Base-by-base conservation (phyloP, 2,329 filamentous ascomycete genomes). In the Lecanicillium sp. region DNA sequence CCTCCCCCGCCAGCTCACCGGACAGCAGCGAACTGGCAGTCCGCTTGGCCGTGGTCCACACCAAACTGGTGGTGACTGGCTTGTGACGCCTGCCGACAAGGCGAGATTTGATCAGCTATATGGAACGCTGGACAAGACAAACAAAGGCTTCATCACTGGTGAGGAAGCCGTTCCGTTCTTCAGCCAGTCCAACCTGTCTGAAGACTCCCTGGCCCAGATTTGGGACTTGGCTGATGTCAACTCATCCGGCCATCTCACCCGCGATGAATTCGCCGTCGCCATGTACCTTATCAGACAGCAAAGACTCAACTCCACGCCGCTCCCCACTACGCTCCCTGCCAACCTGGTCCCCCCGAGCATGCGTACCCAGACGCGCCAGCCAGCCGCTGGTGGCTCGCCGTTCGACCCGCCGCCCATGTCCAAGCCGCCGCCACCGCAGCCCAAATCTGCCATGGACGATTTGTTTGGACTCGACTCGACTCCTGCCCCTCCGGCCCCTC, bases 191-290 rank as follows among this genome's bases (percentile, higher is more conserved):
- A 86, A 87, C 49, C 75, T 98, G 12, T 81, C 88, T 1, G 91
- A 97, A 62, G 91, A 96, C 59, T 81, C 81, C 9, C 73, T 98
- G 45, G 93, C 93, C 24, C 87, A 94, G 58, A 95, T 98, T 54
- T 98, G 93, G 93, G 93, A 98, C 64, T 79, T 98, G 24, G 86
- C 93, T 12, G 93, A 98, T 67, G 89, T 96, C 66, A 89, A 88
- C 60, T 93, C 89, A 7, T 86, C 90, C 56, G 93, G 93, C 10
- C 84, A 86, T 49, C 72, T 98, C 49, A 90, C 78, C 39, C 82
- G 81, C 57, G 93, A 98, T 56, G 90, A 95, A 58, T 98, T 98
- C 62, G 90, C 93, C 0, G 90, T 98, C 39, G 91, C 93, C 45
- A 96, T 98, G 90, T 94, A 94, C 62, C 75, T 98, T 43, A 96